A percentile compares a stretch with the other conserved stretches of the same genome.
Evolutionary conservation across 257 asterid species (phyloP).

Genomic region (Nyctanthes arbortristis): DNA sequence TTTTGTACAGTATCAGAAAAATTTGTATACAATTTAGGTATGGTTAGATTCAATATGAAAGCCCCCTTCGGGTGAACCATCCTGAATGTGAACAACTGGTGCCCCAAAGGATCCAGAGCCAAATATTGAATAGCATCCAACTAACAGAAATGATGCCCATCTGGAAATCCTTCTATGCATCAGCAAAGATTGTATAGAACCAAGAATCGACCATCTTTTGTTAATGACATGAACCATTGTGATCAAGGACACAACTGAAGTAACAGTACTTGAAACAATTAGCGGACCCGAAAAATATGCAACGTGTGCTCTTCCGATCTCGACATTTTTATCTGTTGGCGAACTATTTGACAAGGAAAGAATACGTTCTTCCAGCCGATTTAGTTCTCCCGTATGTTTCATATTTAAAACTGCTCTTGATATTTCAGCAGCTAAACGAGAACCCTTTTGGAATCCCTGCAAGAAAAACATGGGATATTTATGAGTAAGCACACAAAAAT

Average conservation of each 20-base stretch:
- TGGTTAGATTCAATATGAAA: neutral
- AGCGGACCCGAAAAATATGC: conserved; percentile 45
- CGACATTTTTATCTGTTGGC: conserved; percentile 22
- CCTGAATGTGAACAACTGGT: neutral
- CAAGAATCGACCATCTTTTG: conserved; percentile 5
- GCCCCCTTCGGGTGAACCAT: neutral
- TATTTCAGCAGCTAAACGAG: conserved; percentile 43
- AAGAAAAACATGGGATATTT: neutral
- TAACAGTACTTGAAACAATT: conserved; percentile 30
- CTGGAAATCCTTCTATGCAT: conserved; percentile 4
- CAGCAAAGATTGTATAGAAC: neutral
- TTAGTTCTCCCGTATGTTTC: conserved; percentile 47
- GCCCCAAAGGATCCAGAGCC: neutral
- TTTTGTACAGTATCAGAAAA: no score
- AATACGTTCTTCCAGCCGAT: conserved; percentile 33
- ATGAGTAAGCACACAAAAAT: no score
- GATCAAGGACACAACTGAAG: conserved; percentile 23
- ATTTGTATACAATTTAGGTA: neutral
- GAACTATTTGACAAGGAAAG: conserved; percentile 38
- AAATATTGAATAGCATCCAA: neutral
- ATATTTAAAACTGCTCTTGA: conserved; percentile 55
- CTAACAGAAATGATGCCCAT: conserved; percentile 22
- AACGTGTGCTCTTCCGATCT: conserved; percentile 24
- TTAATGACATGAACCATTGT: conserved; percentile 16
- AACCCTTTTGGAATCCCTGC: conserved; percentile 61